Conservation (phyloP, 371 early-diverging fungal genomes). For the Lichtheimia ornata region DNA sequence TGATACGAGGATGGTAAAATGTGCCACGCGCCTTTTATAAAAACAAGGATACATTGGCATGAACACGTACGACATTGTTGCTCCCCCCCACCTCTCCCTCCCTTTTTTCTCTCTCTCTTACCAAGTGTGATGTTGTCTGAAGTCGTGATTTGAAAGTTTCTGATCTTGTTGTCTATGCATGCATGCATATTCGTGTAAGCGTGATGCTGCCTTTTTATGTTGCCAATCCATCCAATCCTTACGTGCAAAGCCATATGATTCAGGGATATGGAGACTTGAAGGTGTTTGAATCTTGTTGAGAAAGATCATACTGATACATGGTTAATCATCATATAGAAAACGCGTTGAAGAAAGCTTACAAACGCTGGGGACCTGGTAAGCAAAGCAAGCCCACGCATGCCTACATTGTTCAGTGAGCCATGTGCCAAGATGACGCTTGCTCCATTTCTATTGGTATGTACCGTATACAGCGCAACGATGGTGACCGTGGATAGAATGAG, state of each 20-base stretch:
- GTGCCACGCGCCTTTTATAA: conserved; percentile 42
- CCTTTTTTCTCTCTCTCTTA: conserved; percentile 12
- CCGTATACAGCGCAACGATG: conserved; percentile 13
- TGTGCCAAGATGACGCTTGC: too few species aligned
- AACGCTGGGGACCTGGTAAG: conserved; percentile 39
- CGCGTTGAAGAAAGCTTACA: conserved; percentile 18
- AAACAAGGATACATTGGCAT: background rate
- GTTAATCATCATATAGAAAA: background rate
- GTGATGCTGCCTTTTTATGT: background rate
- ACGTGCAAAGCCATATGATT: conserved; percentile 52
- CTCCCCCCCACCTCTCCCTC: background rate
- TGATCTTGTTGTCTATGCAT: conserved; percentile 33
- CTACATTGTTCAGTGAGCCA: conserved; percentile 6
- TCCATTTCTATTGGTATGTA: background rate
- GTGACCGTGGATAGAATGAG: background rate
- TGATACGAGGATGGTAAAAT: conserved; percentile 39
- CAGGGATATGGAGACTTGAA: conserved; percentile 29
- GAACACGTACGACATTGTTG: background rate
- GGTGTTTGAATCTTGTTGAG: conserved; percentile 41
- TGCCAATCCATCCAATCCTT: conserved; percentile 8
- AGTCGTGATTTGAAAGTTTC: conserved; percentile 36
- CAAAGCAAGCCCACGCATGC: conserved; percentile 28
- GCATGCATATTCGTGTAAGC: background rate
- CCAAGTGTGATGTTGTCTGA: conserved; percentile 44
- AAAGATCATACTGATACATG: conserved; percentile 34